Percentiles rank a stretch among this genome's conserved stretches.
phyloP scores from a whole-genome alignment of 176 grass and related monocot genomes.

The Triticum monococcum region DNA sequence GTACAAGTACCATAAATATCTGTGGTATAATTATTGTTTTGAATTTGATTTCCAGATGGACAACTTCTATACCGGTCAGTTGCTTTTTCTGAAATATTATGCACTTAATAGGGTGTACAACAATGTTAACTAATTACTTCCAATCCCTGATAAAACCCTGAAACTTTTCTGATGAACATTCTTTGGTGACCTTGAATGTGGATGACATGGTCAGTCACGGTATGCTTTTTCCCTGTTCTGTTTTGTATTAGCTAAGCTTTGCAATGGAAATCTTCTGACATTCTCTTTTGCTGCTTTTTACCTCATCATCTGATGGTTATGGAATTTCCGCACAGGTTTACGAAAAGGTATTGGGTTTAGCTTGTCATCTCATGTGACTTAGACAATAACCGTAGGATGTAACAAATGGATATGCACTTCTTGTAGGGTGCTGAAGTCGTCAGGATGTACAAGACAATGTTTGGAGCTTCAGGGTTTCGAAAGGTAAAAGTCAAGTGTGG shows the following conservation, averaged over 20 bases:
- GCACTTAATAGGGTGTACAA: neutral
- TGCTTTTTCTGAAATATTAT: constrained; percentile 26
- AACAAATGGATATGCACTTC: constrained; percentile 29
- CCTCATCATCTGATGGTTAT: constrained; percentile 27
- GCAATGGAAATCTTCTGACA: constrained; percentile 30
- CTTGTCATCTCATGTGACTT: constrained; percentile 22
- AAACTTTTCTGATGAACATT: constrained; percentile 41
- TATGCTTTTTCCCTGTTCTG: constrained; percentile 34
- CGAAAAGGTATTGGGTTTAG: constrained; percentile 67
- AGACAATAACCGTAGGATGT: constrained; percentile 17
- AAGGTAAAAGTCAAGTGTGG: constrained; percentile 54
- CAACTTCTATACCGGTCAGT: constrained; percentile 91
- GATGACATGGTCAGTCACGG: constrained; percentile 59
- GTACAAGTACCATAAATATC: constrained; percentile 3
- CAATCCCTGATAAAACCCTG: neutral
- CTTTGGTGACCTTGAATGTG: constrained; percentile 11
- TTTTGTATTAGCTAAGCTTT: constrained; percentile 16
- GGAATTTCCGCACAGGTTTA: constrained; percentile 71
- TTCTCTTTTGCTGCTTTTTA: constrained; percentile 24
- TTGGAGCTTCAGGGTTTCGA: constrained; percentile 82
- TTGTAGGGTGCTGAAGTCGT: constrained; percentile 98
- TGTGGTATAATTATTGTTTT: constrained; percentile 32
- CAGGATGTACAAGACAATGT: constrained; percentile 99
- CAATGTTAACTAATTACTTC: constrained; percentile 14
- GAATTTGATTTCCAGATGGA: constrained; percentile 88